Evolutionary conservation across 176 grass and related monocot genomes (phyloP).

Genomic region (Bolboschoenus planiculmis): DNA sequence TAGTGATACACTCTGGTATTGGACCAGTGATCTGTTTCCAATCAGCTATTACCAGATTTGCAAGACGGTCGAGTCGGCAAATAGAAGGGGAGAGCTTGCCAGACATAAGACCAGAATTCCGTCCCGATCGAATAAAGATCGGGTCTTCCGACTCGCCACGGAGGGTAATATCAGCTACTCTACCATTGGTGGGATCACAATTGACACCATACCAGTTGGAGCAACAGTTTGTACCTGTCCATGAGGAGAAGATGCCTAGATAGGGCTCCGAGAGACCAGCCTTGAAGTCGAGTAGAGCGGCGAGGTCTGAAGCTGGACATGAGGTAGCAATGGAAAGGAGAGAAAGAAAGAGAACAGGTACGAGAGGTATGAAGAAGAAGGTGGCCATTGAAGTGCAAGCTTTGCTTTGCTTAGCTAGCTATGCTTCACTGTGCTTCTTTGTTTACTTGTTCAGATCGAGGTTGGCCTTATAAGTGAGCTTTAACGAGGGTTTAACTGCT

Average conservation of each 20-base stretch:
- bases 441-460: neutral
- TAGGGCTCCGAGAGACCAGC: slow-evolving; percentile 57
- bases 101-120: slow-evolving; percentile 71
- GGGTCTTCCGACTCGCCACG: slow-evolving; percentile 83
- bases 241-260: slow-evolving; percentile 78
- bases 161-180: slow-evolving; percentile 62
- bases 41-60: slow-evolving; percentile 68
- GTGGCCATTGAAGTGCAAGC: neutral
- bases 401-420: too few species aligned
- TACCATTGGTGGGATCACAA: slow-evolving; percentile 61
- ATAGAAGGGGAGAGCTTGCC: slow-evolving; percentile 75
- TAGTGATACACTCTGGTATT: slow-evolving; percentile 63
- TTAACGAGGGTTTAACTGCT: slow-evolving; percentile 1
- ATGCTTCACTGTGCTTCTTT: neutral
- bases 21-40: slow-evolving; percentile 83
- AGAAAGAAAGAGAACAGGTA: neutral
- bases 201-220: slow-evolving; percentile 79
- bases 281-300: slow-evolving; percentile 59
- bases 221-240: slow-evolving; percentile 76
- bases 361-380: neutral
- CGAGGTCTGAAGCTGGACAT: slow-evolving; percentile 31
- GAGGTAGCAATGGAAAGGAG: slow-evolving; percentile 10
- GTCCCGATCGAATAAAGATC: slow-evolving; percentile 52
- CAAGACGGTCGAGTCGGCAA: slow-evolving; percentile 59
- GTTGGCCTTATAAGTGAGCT: neutral